A percentile compares a stretch with the other conserved stretches of the same genome.
These are phyloP conservation scores for Tricholoma flavovirens DNA, from an alignment of 768 basidiomycete species.

Conservation along the genomic window DNA sequence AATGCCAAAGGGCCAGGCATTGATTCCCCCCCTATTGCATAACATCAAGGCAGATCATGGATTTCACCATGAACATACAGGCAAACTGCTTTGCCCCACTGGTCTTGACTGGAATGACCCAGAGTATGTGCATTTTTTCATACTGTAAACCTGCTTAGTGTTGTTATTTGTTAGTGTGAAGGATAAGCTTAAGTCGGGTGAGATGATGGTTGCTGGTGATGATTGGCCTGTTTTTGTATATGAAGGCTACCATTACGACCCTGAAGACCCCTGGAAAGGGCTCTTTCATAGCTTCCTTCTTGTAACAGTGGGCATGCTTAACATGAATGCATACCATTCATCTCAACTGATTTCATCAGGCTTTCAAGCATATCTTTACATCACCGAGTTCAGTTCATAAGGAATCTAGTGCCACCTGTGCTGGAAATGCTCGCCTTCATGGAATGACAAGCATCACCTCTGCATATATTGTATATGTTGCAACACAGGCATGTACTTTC, in stretches of 20 bases:
- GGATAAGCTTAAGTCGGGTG: too few relatives aligned
- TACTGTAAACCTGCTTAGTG: too few relatives aligned
- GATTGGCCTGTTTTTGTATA: conserved; percentile 23
- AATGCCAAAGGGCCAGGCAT: too few relatives aligned
- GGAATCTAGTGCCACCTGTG: not conserved
- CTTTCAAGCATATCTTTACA: conserved; percentile 8
- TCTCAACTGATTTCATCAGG: conserved; percentile 1
- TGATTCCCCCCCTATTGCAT: too few relatives aligned
- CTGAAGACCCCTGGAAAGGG: conserved; percentile 21
- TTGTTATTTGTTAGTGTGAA: too few relatives aligned
- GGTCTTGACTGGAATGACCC: too few relatives aligned
- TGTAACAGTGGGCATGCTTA: conserved; percentile 13
- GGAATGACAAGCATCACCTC: conserved; percentile 10
- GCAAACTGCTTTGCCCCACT: too few relatives aligned
- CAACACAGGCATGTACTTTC: conserved; percentile 6
- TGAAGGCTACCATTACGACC: conserved; percentile 12
- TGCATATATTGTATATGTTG: conserved; percentile 9
- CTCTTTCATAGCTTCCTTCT: conserved; percentile 16
- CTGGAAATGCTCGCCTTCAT: conserved; percentile 7
- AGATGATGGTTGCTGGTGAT: conserved; percentile 17
- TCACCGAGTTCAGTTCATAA: conserved; percentile 6
- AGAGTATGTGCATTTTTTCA: too few relatives aligned
- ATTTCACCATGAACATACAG: too few relatives aligned
- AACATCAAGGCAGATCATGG: too few relatives aligned
- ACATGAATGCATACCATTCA: too few relatives aligned